Conservation (phyloP, 2,329 filamentous ascomycete species). For the Aspergillus cejpii region DNA sequence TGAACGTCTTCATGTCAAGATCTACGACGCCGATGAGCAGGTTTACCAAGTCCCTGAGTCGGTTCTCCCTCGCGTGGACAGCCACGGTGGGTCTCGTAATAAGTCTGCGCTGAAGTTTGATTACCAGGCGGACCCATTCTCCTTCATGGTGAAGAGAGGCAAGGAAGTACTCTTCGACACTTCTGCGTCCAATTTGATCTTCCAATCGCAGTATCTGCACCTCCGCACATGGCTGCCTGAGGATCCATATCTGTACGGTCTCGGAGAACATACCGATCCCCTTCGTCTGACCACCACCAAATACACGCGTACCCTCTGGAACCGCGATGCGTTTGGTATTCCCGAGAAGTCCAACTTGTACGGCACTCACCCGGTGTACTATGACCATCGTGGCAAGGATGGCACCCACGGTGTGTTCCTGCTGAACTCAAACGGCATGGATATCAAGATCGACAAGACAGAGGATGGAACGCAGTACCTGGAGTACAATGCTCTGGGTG, state of each 20-base stretch:
- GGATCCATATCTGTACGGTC: constrained; percentile 66
- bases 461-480: constrained; percentile 58
- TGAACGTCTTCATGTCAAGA: constrained; percentile 65
- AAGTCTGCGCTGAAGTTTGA: constrained; percentile 42
- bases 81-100: constrained; percentile 42
- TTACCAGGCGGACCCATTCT: constrained; percentile 55
- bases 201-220: constrained; percentile 70
- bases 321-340: constrained; percentile 57
- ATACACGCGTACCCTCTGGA: constrained; percentile 65
- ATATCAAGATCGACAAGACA: constrained; percentile 64
- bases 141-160: constrained; percentile 52
- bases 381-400: constrained; percentile 56
- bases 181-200: constrained; percentile 59
- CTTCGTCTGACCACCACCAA: constrained; percentile 62
- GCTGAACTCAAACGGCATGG: constrained; percentile 69
- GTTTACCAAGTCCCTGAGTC: constrained; percentile 69
- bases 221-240: constrained; percentile 63
- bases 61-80: constrained; percentile 56
- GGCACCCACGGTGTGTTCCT: constrained; percentile 62
- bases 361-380: constrained; percentile 67
- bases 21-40: constrained; percentile 61
- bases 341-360: constrained; percentile 62
- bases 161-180: constrained; percentile 58
- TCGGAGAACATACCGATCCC: constrained; percentile 69
- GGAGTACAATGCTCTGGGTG: constrained; percentile 73